phyloP scores from a whole-genome alignment of 2,329 filamentous ascomycete species.

The Colletotrichum sp. region DNA sequence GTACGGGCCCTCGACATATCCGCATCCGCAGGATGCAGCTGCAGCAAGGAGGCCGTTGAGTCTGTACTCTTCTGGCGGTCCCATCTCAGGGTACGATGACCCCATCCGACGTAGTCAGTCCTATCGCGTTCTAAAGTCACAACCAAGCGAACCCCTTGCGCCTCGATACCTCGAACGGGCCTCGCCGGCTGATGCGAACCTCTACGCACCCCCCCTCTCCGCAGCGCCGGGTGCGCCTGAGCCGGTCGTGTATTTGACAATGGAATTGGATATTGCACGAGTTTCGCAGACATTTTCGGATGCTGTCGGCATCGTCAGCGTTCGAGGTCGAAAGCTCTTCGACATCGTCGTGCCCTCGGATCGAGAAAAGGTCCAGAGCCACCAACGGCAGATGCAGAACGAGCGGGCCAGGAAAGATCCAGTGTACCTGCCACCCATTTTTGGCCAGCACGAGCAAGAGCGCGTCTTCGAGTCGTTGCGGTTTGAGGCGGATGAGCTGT shows the following conservation, averaged over 20 bases:
- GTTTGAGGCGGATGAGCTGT: constrained; percentile 58
- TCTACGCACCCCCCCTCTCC: constrained; percentile 50
- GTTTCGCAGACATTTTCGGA: constrained; percentile 61
- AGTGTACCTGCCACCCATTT: constrained; percentile 69
- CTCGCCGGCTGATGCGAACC: constrained; percentile 51
- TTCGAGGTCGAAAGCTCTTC: constrained; percentile 54
- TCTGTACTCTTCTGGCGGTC: constrained; percentile 51
- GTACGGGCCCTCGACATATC: constrained; percentile 56
- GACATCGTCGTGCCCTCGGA: constrained; percentile 60
- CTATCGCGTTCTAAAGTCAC: constrained; percentile 61
- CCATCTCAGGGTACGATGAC: constrained; percentile 51
- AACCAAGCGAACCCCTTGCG: constrained; percentile 51
- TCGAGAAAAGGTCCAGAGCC: constrained; percentile 52
- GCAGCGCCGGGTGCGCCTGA: constrained; percentile 49
- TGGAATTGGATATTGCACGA: constrained; percentile 62
- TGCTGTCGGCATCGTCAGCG: constrained; percentile 52
- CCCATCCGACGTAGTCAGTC: constrained; percentile 49
- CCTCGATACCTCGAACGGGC: constrained; percentile 58
- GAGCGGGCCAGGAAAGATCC: constrained; percentile 64
- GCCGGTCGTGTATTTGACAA: constrained; percentile 62
- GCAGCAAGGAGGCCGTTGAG: constrained; percentile 49
- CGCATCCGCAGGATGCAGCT: constrained; percentile 48
- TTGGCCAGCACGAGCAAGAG: constrained; percentile 57
- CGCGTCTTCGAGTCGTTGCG: constrained; percentile 59
- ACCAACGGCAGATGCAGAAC: constrained; percentile 59